Base-by-base conservation (phyloP, 768 basidiomycete genomes). In the Serendipita indica region DNA sequence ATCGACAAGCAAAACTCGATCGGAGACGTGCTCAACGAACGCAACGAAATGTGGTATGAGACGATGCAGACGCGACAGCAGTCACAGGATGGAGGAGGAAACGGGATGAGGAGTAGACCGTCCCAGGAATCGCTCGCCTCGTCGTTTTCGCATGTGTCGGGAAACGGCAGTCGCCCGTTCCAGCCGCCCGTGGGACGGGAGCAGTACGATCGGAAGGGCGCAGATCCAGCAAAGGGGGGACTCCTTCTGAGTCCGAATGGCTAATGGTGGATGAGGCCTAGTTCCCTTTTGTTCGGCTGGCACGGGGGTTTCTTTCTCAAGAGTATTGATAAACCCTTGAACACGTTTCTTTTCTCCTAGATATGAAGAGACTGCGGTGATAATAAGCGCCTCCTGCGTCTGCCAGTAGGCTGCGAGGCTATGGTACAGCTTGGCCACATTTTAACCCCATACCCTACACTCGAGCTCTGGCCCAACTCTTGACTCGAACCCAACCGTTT, bases 21-120 rank as follows among this genome's bases (percentile, higher is more conserved):
- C 66, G 94, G 86, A 6, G 90, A 92, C 70, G 83, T 83, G 71
- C 88, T 99, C 87, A 97, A 98, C 71, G 87, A 88, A 65, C 89
- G 86, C 13, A 89, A 90, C 68, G 77, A 33, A 33, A 60, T 86
- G 59, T 88, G 89, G 69, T 91, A 91, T 65, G 88, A 91, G 68
- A 82, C 84, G 64, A 83, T 90, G 82, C 83, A 83, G 59, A 82
- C 84, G 33, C 79, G 77, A 61, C 82, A 83, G 59, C 39, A 10
- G 43, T 69, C 20, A 68, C 69, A 45, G 69, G 64, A 60, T 37
- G 54, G 41, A 27, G 63, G 33, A 59, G 22, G 63, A 62, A 59
- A 46, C 60, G 57, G 22, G 63, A 57, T 57, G 67, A 57, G 56
- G 62, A 63, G 16, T 62, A 35, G 18, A 68, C 34, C 63, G 68